Percentiles rank a stretch among this genome's conserved stretches.
phyloP scores from a whole-genome alignment of 169 alveolate species.

The Miamiensis avidus region DNA sequence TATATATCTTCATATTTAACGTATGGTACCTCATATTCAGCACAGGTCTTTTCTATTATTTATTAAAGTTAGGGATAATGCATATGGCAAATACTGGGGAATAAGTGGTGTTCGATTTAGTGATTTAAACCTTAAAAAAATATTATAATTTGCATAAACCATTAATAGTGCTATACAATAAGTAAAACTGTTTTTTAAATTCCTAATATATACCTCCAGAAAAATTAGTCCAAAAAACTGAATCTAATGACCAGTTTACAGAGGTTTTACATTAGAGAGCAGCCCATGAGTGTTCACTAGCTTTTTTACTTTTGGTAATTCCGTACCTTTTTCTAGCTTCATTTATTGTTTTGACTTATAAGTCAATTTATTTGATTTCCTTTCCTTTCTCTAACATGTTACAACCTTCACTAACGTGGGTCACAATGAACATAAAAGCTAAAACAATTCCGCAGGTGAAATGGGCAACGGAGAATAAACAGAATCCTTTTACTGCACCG shows the following conservation, averaged over 20 bases:
- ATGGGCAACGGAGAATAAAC: neutral
- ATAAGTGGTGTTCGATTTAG: conserved; percentile 28
- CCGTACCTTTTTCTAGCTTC: neutral
- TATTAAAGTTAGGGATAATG: conserved; percentile 6
- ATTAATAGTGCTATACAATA: neutral
- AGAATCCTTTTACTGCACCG: neutral
- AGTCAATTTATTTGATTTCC: neutral
- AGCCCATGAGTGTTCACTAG: neutral
- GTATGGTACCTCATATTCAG: conserved; percentile 26
- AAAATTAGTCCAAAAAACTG: neutral
- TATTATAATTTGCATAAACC: too few relatives aligned
- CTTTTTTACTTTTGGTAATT: neutral
- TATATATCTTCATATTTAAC: conserved; percentile 9
- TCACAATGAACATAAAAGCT: neutral
- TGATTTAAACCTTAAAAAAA: neutral
- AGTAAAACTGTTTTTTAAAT: too few relatives aligned
- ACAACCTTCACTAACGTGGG: neutral
- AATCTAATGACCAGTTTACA: neutral
- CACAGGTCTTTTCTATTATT: conserved; percentile 24
- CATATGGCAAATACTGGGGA: conserved; percentile 35
- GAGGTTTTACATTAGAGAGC: neutral
- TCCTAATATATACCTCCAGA: neutral
- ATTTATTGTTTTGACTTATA: neutral
- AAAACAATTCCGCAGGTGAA: neutral
- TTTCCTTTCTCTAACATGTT: neutral